Percentiles rank a stretch among this genome's conserved stretches.
Evolutionary conservation across 768 basidiomycete species (phyloP).

Genomic region (Hericium erinaceus): DNA sequence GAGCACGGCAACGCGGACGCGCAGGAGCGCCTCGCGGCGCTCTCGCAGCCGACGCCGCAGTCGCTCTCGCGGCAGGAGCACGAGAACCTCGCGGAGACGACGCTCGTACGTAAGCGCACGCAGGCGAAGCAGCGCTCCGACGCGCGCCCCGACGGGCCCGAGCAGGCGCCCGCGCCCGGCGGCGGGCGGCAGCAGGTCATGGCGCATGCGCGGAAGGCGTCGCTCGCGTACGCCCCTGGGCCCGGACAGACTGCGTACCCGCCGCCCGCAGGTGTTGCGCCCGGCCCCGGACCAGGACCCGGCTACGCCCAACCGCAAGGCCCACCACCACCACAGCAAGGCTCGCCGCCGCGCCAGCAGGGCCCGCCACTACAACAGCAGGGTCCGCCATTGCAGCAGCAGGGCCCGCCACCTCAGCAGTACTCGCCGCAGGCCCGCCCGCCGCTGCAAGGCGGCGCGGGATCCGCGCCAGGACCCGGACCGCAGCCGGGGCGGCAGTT

Average conservation of each 20-base stretch:
- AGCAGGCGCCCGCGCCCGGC: constrained; percentile 9
- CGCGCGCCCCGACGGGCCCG: constrained; percentile 11
- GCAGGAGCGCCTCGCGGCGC: constrained; percentile 55
- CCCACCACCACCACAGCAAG: not conserved
- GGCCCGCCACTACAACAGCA: not conserved
- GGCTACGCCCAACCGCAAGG: not conserved
- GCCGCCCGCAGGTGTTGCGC: not conserved
- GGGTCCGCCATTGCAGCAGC: constrained; percentile 5
- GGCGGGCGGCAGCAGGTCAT: constrained; percentile 37
- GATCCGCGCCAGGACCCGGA: constrained; percentile 5
- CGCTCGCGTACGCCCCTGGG: constrained; percentile 21
- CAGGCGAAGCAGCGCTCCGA: constrained; percentile 53
- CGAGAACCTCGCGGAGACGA: constrained; percentile 65
- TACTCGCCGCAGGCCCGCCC: constrained; percentile 5
- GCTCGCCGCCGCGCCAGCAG: too few species aligned
- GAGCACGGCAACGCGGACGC: constrained; percentile 80
- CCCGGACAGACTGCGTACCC: not conserved
- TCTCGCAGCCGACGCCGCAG: constrained; percentile 52
- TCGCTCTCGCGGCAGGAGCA: constrained; percentile 73
- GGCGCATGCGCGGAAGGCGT: constrained; percentile 46
- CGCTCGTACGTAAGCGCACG: constrained; percentile 78
- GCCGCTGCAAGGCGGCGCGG: constrained; percentile 11
- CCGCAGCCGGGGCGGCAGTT: constrained; percentile 5
- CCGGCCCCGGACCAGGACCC: not conserved
- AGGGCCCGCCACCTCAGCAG: constrained; percentile 5